Evolutionary conservation across 140 eudicot species (phyloP).

Genomic region (Senecio squalidus): DNA sequence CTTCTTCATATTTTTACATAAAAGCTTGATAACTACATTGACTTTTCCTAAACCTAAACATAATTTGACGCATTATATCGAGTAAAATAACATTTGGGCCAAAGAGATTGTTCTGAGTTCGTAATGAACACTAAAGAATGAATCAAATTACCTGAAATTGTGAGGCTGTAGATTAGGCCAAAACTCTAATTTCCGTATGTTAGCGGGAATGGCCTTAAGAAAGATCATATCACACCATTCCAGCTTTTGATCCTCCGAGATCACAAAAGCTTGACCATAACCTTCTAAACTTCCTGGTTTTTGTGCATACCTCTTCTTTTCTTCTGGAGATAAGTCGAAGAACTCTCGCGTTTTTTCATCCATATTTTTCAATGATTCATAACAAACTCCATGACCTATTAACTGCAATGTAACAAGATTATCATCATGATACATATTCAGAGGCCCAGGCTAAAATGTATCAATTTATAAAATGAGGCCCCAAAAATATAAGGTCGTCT

Average conservation of each 20-base stretch:
- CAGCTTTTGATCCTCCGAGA: constrained; percentile 43
- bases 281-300: constrained; percentile 38
- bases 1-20: no score
- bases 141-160: constrained; percentile 21
- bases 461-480: no score
- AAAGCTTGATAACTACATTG: no score
- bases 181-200: constrained; percentile 28
- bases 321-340: constrained; percentile 33
- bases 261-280: constrained; percentile 39
- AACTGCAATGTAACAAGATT: constrained; percentile 21
- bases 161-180: constrained; percentile 32
- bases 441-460: no score
- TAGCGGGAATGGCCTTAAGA: constrained; percentile 31
- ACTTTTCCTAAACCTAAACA: no score
- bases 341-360: constrained; percentile 22
- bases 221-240: constrained; percentile 46
- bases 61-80: no score
- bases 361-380: constrained; percentile 19
- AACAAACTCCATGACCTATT: constrained; percentile 29
- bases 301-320: constrained; percentile 27
- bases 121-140: background rate
- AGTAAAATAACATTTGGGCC: background rate
- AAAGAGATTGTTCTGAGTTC: background rate
- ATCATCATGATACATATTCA: background rate
- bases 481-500: no score